Evolutionary conservation across 441 rosid genomes (phyloP), one percentile per base, ranked within the genome.

Genomic region (Eruca vesicaria): DNA sequence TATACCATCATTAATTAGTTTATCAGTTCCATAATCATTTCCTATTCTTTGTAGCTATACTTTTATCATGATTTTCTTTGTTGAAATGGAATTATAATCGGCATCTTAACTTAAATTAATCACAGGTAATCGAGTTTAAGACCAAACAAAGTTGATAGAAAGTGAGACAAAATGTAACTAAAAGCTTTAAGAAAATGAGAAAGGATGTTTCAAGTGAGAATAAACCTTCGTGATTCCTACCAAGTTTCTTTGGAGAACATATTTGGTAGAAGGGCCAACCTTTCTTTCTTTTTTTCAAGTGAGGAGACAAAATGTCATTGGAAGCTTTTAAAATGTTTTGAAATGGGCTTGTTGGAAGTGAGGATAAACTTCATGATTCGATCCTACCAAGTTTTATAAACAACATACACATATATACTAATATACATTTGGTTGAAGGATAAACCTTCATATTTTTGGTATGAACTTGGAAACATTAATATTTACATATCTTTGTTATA

Each of bases 341-440:
- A 32, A 56, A 70, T 6, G 52, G 41, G 38, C 4, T 23, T 63
- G 61, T 14, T 70, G 66, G 59, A 56, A 43, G 14, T 45, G 38
- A 70, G 66, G 70, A 76, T 76, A 69, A 76, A 76, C 75, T 63
- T 63, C 66, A 56, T 70, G 71, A 68, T 69, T 63, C n/a, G n/a
- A n/a, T n/a, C 75, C 60, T 29, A 43, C 19, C 19, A n/a, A 15
- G 18, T 45, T n/a, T 6, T 36, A 36, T 36, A 36, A 36, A 36
- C 14, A 36, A 36, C 43, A 36, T 36, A n/a, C n/a, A n/a, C n/a
- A n/a, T n/a, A n/a, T n/a, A n/a, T n/a, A n/a, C n/a, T n/a, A n/a
- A n/a, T n/a, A 10, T 36, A 36, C 48, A 75, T 33, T 61, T 68
- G 33, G 31, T 52, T 68, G 53, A 74, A 26, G 68, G 53, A 60